A percentile compares a stretch with the other conserved stretches of the same genome.
Conservation (phyloP, 768 basidiomycete genomes). For the Kwoniella dejecticola region DNA sequence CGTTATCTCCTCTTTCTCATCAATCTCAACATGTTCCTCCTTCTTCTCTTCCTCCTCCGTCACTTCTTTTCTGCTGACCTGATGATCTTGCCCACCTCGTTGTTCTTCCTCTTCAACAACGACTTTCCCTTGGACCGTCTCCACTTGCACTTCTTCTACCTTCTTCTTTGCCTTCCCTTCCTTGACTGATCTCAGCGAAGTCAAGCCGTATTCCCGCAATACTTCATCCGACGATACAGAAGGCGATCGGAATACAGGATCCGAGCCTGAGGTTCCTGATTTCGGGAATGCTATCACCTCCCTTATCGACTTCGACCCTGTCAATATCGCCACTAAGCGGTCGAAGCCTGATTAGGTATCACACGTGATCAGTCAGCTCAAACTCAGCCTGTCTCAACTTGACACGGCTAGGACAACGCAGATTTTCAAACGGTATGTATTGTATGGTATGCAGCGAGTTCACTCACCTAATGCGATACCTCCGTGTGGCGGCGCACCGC, state of each 20-base stretch:
- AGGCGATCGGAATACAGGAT: slow-evolving; percentile 87
- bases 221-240: slow-evolving; percentile 56
- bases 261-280: slow-evolving; percentile 70
- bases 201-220: slow-evolving; percentile 49
- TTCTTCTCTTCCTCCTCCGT: neutral
- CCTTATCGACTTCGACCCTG: slow-evolving; percentile 80
- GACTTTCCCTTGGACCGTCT: too few species aligned
- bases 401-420: too few species aligned
- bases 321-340: slow-evolving; percentile 86
- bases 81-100: too few species aligned
- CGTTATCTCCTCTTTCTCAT: slow-evolving; percentile 41
- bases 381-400: too few species aligned
- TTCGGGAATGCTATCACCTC: slow-evolving; percentile 98
- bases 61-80: neutral
- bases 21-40: neutral
- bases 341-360: too few species aligned
- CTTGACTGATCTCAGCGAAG: neutral
- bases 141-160: too few species aligned
- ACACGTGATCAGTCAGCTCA: too few species aligned
- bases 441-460: too few species aligned
- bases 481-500: slow-evolving; percentile 93
- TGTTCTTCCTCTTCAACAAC: too few species aligned
- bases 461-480: slow-evolving; percentile 86
- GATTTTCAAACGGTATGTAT: too few species aligned
- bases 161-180: too few species aligned